Evolutionary conservation across 2,329 filamentous ascomycete species (phyloP).

Genomic region (Fusarium pseudoanthophilum): DNA sequence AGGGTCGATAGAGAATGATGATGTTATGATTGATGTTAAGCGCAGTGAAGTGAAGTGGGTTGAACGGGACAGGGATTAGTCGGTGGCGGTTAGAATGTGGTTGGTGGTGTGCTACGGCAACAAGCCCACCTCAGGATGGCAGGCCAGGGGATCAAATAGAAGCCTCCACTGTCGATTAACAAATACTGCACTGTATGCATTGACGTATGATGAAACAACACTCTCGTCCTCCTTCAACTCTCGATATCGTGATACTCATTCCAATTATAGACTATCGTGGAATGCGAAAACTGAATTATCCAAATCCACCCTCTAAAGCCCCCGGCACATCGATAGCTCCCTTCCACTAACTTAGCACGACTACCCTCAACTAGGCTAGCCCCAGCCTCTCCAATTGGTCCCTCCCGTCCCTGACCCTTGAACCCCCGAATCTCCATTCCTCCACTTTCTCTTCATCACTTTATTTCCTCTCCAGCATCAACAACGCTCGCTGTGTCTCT

Average conservation of each 20-base stretch:
- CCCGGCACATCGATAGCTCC: slow-evolving; percentile 25
- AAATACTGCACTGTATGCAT: background rate
- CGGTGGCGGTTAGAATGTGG: background rate
- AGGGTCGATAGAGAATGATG: background rate
- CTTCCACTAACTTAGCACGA: background rate
- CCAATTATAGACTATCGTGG: slow-evolving; percentile 21
- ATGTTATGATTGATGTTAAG: background rate
- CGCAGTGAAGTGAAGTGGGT: background rate
- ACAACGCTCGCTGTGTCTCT: background rate
- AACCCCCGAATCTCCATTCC: slow-evolving; percentile 6
- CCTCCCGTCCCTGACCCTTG: background rate
- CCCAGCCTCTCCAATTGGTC: slow-evolving; percentile 5
- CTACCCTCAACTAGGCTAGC: slow-evolving; percentile 6
- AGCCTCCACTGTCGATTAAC: background rate
- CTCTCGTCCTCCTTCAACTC: background rate
- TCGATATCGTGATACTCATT: background rate
- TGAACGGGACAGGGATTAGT: slow-evolving; percentile 8
- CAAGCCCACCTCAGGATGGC: background rate
- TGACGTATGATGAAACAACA: background rate
- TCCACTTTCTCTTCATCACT: slow-evolving; percentile 27
- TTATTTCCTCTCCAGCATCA: slow-evolving; percentile 16
- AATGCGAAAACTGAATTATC: slow-evolving; percentile 16
- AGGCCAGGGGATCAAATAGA: background rate
- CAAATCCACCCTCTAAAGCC: background rate
- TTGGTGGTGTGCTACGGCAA: background rate